These are phyloP conservation scores for Penicillium chermesinum DNA, from an alignment of 495 filamentous ascomycete species.

Conservation along the genomic window DNA sequence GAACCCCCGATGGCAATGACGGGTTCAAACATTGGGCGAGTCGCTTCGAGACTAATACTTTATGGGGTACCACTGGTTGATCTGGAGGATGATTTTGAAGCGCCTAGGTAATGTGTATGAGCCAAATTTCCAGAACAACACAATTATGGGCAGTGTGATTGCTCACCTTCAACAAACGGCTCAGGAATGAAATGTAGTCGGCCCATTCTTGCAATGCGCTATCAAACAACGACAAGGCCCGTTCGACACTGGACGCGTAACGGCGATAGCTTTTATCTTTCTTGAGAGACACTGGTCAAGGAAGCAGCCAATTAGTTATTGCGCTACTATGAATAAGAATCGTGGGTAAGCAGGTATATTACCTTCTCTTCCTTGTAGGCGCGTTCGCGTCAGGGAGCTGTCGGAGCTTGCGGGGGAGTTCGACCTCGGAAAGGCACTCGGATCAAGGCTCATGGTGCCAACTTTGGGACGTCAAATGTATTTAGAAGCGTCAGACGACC, in stretches of 20 bases:
- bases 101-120: conserved; percentile 49
- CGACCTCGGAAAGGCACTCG: conserved; percentile 58
- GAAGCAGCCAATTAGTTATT: conserved; percentile 2
- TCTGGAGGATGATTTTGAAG: conserved; percentile 79
- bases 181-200: conserved; percentile 97
- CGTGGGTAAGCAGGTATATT: no score
- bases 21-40: conserved; percentile 94
- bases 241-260: conserved; percentile 84
- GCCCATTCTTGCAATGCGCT: conserved; percentile 96
- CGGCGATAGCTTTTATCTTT: conserved; percentile 90
- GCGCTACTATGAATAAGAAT: no score
- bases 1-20: conserved; percentile 89
- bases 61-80: conserved; percentile 71
- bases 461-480: conserved; percentile 24
- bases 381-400: conserved; percentile 61
- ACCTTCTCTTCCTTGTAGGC: conserved; percentile 50
- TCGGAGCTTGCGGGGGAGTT: conserved; percentile 74
- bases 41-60: conserved; percentile 77
- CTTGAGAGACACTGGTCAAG: conserved; percentile 53
- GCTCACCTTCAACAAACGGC: conserved; percentile 78
- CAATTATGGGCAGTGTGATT: background rate
- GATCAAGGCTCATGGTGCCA: conserved; percentile 66
- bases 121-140: conserved; percentile 10
- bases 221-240: conserved; percentile 87
- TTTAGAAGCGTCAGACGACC: conserved; percentile 16